These are phyloP conservation scores for Helminthosporium solani DNA, from an alignment of 2,329 filamentous ascomycete species.

Conservation along the genomic window DNA sequence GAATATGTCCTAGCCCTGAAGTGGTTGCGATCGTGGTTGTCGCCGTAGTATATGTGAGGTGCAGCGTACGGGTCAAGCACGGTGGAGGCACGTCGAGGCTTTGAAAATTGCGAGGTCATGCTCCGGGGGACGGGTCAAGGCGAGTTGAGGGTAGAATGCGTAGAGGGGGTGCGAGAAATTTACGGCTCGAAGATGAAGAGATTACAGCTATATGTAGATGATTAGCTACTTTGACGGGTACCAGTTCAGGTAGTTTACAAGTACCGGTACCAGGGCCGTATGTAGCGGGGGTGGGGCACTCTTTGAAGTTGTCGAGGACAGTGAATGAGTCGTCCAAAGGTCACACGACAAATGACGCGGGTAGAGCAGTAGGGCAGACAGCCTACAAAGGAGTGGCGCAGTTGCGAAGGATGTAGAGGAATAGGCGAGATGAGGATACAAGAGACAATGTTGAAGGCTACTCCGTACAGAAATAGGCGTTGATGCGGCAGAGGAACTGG, in stretches of 20 bases:
- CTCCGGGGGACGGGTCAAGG: conserved; percentile 28
- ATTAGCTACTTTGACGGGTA: conserved; percentile 7
- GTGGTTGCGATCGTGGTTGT: conserved; percentile 49
- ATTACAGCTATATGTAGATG: neutral
- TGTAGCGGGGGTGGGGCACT: conserved; percentile 3
- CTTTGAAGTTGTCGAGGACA: conserved; percentile 1
- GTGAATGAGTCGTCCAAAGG: conserved; percentile 2
- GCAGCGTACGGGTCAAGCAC: conserved; percentile 58
- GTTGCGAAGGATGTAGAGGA: neutral
- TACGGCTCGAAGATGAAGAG: conserved; percentile 16
- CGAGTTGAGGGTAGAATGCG: too few species aligned
- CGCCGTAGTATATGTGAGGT: conserved; percentile 61
- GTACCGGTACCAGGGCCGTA: neutral
- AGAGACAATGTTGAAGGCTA: neutral
- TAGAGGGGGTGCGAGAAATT: conserved; percentile 7
- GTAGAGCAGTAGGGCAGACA: neutral
- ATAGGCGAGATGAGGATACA: neutral
- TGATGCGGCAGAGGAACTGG: too few species aligned
- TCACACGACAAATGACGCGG: neutral
- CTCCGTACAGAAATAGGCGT: too few species aligned
- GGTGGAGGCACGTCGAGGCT: conserved; percentile 44
- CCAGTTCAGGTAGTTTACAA: conserved; percentile 1
- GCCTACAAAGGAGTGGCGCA: neutral
- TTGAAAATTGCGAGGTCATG: conserved; percentile 45
- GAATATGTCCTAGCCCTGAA: conserved; percentile 56